Evolutionary conservation across 2,329 filamentous ascomycete genomes (phyloP), one percentile per base, ranked within the genome.

Genomic region (Paecilomyces variotii): DNA sequence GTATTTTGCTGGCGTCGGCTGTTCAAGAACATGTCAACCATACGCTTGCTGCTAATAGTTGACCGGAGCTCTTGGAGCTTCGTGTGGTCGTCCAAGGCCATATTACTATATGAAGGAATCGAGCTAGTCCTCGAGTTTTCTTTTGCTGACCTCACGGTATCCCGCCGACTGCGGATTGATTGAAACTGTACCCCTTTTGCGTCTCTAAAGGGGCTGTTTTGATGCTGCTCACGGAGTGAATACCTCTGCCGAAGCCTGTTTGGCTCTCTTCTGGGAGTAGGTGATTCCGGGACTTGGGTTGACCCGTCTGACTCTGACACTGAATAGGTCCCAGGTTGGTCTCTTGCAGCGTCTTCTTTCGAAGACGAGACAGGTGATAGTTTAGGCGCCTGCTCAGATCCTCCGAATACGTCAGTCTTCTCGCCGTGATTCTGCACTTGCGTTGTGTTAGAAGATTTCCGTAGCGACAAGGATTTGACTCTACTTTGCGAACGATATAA

Each of bases 401-500:
- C 7, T 11, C 25, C 12, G 25, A 25, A 53, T 35, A 55, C 25
- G 11, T 56, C 54, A 12, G 7, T 11, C 26, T 49, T 27, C 60
- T 58, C 24, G 53, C 54, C 4, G 56, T 39, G 26, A 59, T 34
- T 4, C 45, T 53, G 12, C 56, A 57, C 35, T 60, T 32, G 7
- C 55, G n/a, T 24, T 45, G 19, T 25, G 14, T 45, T 45, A 19
- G 56, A 39, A 59, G 50, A 32, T 51, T 61, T 63, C 32, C 59
- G 64, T 0, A 56, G 55, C 30, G 61, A 58, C 6, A 65, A 25
- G 12, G 66, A 61, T 0, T 66, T 69, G 9, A 64, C 63, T 9
- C 65, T 58, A 59, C 67, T 72, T 1, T 72, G 72, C 34, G 71
- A 66, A 30, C 69, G 70, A 59, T 67, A 68, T 53, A 75, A 71